A percentile compares a stretch with the other conserved stretches of the same genome.
Conservation (phyloP, 768 basidiomycete species). For the Panaeolus papilionaceus region DNA sequence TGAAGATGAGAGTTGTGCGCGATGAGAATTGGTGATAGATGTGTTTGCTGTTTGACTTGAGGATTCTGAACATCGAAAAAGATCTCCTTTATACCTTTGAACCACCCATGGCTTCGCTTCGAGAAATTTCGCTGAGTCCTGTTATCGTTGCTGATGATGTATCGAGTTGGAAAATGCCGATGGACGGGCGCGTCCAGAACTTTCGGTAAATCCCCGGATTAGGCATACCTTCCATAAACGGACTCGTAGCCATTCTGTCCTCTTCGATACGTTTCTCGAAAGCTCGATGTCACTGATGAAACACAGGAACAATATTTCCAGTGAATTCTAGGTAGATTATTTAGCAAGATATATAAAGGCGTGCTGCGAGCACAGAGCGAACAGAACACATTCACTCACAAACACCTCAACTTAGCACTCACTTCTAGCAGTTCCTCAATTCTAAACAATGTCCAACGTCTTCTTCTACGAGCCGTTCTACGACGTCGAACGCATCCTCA, state of each 20-base stretch:
- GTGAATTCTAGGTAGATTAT: not conserved
- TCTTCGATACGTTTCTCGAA: not conserved
- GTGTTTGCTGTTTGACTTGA: not conserved
- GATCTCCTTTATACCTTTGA: not conserved
- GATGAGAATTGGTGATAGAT: not conserved
- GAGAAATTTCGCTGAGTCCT: not conserved
- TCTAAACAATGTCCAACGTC: slow-evolving; percentile 15
- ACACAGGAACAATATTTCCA: not conserved
- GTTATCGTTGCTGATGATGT: not conserved
- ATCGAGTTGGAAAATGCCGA: not conserved
- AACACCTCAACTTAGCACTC: not conserved
- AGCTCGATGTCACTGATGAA: not conserved
- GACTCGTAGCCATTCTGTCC: not conserved
- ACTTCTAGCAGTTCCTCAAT: not conserved
- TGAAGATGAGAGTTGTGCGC: not conserved
- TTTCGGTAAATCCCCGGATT: not conserved
- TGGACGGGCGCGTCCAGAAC: not conserved
- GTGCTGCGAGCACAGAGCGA: not conserved
- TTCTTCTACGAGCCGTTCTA: slow-evolving; percentile 44
- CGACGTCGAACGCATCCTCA: slow-evolving; percentile 47
- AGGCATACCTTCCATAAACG: slow-evolving; percentile 1
- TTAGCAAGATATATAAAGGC: not conserved
- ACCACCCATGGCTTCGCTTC: not conserved
- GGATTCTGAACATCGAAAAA: not conserved
- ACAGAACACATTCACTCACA: not conserved